A percentile compares a stretch with the other conserved stretches of the same genome.
Evolutionary conservation across 2,329 filamentous ascomycete species (phyloP).

Genomic region (Botrytis tulipae): DNA sequence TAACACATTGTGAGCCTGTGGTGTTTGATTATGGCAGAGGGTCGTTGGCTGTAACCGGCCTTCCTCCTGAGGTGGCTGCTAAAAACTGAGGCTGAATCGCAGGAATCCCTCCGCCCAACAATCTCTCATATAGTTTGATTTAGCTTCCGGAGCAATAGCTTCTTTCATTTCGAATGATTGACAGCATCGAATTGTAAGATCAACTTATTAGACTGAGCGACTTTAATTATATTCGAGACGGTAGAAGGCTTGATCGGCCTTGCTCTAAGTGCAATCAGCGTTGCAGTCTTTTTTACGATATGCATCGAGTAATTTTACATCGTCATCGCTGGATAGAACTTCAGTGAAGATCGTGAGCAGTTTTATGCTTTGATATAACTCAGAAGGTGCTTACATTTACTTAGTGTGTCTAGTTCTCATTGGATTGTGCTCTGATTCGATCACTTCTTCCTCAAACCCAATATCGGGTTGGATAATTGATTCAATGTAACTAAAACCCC

Average conservation of each 20-base stretch:
- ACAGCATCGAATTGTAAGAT: not conserved
- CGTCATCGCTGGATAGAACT: constrained; percentile 28
- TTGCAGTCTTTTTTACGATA: constrained; percentile 33
- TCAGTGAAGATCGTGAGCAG: constrained; percentile 33
- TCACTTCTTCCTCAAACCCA: too few relatives aligned
- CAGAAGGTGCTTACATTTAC: not conserved
- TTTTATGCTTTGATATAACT: constrained; percentile 24
- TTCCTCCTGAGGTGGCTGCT: not conserved
- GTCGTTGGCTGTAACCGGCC: too few relatives aligned
- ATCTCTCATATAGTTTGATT: not conserved
- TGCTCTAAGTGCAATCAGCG: constrained; percentile 27
- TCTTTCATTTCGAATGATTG: not conserved
- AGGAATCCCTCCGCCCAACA: not conserved
- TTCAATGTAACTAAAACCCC: accelerated
- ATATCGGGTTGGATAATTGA: too few relatives aligned
- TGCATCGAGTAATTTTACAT: constrained; percentile 37
- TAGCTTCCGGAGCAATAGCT: not conserved
- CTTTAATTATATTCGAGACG: constrained; percentile 10
- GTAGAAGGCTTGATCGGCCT: constrained; percentile 26
- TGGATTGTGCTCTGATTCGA: constrained; percentile 7
- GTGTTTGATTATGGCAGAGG: too few relatives aligned
- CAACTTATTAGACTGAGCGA: not conserved
- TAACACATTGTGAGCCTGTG: not conserved
- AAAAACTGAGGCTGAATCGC: not conserved
- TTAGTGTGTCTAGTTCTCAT: not conserved